Evolutionary conservation across 2,329 filamentous ascomycete genomes (phyloP), one percentile per base, ranked within the genome.

Genomic region (Neodidymelliopsis sp.): DNA sequence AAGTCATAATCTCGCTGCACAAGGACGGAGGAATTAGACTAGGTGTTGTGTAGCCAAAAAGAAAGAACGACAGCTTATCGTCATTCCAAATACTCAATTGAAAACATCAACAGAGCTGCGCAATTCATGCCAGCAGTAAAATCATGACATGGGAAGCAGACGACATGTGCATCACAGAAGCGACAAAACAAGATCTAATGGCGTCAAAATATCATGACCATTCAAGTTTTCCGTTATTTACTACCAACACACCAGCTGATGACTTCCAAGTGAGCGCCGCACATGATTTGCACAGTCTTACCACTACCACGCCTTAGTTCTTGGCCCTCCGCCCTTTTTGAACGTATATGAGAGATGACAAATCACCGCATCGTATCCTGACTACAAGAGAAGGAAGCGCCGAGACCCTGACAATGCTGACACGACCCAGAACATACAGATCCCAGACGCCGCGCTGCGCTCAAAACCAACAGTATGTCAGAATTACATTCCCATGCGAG

Each of bases 371-470:
- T 19, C 19, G 20, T 19, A 19, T 30, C 19, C 33, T 23, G 13
- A 20, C 11, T 22, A n/a, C 27, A 29, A 25, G 24, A 29, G 30
- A 13, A 29, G 41, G 13, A 48, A 42, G n/a, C 45, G 38, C 45
- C 31, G n/a, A 33, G 27, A 38, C 27, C 46, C 33, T 28, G 33
- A 42, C 24, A 31, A 49, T 49, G 46, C 46, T 28, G 33, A 42
- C 38, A 33, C 46, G 15, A 49, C 46, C 46, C 38, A 49, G 38
- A 43, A 38, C 16, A 31, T 36, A 37, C 46, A 48, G 37, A 49
- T 30, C 39, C 49, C 29, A 18, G 57, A 60, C 53, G 51, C 55
- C 55, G 35, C 45, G 55, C 57, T 58, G 38, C 36, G 53, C 50
- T 53, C 30, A 47, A 51, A 43, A 39, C 42, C 38, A 54, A 53